Evolutionary conservation across 495 filamentous ascomycete species (phyloP).

Genomic region (Lasiosphaeria hispida): DNA sequence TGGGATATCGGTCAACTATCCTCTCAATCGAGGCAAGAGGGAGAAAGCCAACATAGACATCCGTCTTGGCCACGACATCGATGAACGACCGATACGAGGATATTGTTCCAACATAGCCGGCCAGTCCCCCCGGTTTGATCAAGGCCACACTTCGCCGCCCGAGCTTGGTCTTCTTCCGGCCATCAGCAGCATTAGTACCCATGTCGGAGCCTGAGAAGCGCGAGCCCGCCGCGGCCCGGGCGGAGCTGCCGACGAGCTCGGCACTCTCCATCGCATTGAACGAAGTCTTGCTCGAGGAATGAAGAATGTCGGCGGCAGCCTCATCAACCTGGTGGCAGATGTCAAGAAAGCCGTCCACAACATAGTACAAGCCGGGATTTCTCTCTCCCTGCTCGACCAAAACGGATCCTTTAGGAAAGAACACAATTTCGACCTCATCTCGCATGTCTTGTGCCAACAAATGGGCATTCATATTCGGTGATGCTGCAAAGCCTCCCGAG

Average conservation of each 20-base stretch:
- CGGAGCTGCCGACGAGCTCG: conserved; percentile 27
- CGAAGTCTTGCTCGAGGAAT: conserved; percentile 32
- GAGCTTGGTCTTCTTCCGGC: conserved; percentile 20
- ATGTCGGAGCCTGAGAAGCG: conserved; percentile 17
- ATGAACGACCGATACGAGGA: conserved; percentile 95
- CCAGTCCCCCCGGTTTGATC: conserved; percentile 92
- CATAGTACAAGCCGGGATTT: conserved; percentile 94
- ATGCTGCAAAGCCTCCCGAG: conserved; percentile 51
- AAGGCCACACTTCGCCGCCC: conserved; percentile 70
- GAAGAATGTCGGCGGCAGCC: conserved; percentile 34
- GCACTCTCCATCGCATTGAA: conserved; percentile 35
- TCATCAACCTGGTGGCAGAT: conserved; percentile 60
- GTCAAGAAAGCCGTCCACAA: conserved; percentile 95
- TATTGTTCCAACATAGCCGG: conserved; percentile 89
- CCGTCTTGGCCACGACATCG: conserved; percentile 94
- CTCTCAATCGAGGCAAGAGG: conserved; percentile 82
- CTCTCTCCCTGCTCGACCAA: conserved; percentile 97
- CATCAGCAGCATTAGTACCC: conserved; percentile 17
- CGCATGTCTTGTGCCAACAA: conserved; percentile 69
- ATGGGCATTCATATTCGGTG: conserved; percentile 42
- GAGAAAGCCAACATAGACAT: conserved; percentile 96
- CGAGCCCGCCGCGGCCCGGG: conserved; percentile 20
- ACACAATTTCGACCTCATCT: conserved; percentile 96
- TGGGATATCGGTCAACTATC: conserved; percentile 87
- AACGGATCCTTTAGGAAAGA: conserved; percentile 90